Base-by-base conservation (phyloP, 495 filamentous ascomycete genomes). In the Podospora fimiseda region DNA sequence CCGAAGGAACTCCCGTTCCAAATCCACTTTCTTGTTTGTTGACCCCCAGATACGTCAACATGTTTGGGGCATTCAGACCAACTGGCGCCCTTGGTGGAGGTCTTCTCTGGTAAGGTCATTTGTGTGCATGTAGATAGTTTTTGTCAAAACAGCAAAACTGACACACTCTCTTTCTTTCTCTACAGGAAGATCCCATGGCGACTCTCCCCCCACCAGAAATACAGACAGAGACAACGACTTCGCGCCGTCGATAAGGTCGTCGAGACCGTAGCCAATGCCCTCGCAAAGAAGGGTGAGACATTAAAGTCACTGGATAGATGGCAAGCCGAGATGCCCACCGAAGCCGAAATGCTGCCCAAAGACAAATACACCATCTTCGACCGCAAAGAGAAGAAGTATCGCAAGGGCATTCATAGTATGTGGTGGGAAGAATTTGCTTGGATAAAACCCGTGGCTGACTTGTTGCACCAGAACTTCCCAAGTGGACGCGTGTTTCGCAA, bases 321-420 rank as follows among this genome's bases (percentile, higher is more conserved):
- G 93, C 95, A 89, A 72, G 75, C 72, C 48, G 89, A 95, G 72
- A 98, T 98, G 93, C 93, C 93, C 18, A 87, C 81, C 23, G 93
- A 98, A 80, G 80, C 82, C 67, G 90, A 97, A 77, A 98, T 98
- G 93, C 67, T 94, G 66, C 84, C 93, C 41, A 86, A 82, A 70
- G 93, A 98, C 71, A 98, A 98, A 70, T 98, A 98, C 74, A 95
- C 91, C 18, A 84, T 98, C 56, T 98, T 97, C 73, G 90, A 94
- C 71, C 83, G 90, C 59, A 96, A 96, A 70, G 91, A 86, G 76
- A 95, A 88, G 83, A 82, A 76, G 56, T 98, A 98, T 72, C 78
- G 93, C 67, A 98, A 98, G 81, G 85, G 87, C 15, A 89, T 97
- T 63, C 93, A 95, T 71, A 97, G 91, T 97, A 76, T 55, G 91